These are phyloP conservation scores for Aethionema arabicum DNA, from an alignment of 345 rosid species.

Conservation along the genomic window DNA sequence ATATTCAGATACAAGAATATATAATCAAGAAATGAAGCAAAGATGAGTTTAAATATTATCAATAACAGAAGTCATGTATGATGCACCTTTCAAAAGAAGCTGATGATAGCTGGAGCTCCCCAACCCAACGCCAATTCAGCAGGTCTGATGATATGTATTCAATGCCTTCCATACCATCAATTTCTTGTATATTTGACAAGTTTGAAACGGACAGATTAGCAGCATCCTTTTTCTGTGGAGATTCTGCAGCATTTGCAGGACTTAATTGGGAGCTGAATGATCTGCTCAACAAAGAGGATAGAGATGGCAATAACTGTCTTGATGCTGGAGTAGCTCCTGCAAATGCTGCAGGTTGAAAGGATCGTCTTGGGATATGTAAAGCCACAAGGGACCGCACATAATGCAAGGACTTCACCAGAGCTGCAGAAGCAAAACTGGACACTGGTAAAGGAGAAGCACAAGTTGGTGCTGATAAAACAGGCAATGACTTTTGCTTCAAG, in stretches of 20 bases:
- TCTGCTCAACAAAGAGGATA: conserved; percentile 79
- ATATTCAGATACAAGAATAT: conserved; percentile 7
- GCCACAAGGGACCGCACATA: conserved; percentile 94
- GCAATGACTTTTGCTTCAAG: conserved; percentile 50
- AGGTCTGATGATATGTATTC: conserved; percentile 74
- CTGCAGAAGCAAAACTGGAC: conserved; percentile 77
- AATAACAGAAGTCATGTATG: conserved; percentile 18
- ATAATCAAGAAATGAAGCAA: conserved; percentile 12
- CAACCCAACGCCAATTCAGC: conserved; percentile 88
- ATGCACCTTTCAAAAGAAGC: conserved; percentile 69
- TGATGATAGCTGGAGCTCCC: conserved; percentile 57
- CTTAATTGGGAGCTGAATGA: conserved; percentile 80
- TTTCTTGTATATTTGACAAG: conserved; percentile 64
- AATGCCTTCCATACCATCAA: conserved; percentile 56
- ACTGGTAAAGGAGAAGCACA: conserved; percentile 73
- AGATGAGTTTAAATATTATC: conserved; percentile 15
- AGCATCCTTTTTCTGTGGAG: conserved; percentile 64
- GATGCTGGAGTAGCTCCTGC: conserved; percentile 75
- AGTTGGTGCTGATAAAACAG: conserved; percentile 41
- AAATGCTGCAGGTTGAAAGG: conserved; percentile 88
- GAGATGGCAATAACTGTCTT: conserved; percentile 75
- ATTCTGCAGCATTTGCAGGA: conserved; percentile 64
- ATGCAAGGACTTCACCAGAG: conserved; percentile 88
- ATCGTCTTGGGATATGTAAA: conserved; percentile 76
- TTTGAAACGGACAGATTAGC: conserved; percentile 55